phyloP scores from a whole-genome alignment of 345 rosid species.

The Xanthoceras sorbifolium region DNA sequence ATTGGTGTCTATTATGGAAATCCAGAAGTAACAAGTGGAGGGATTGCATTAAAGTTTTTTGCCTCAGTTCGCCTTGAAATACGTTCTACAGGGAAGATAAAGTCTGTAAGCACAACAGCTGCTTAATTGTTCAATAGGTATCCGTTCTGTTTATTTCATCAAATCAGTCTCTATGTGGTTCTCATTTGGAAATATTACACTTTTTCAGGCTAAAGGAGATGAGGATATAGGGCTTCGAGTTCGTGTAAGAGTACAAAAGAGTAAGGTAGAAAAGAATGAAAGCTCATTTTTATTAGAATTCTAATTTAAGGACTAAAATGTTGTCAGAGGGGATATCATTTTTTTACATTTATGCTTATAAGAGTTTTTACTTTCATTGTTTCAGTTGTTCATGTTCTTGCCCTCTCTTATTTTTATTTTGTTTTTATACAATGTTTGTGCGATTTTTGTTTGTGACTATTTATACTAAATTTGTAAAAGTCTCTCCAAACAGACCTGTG shows the following conservation, averaged over 20 bases:
- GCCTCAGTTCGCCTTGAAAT: slow-evolving; percentile 95
- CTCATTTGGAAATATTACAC: slow-evolving; percentile 4
- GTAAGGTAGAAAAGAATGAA: slow-evolving; percentile 61
- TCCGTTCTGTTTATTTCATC: slow-evolving; percentile 12
- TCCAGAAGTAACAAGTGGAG: slow-evolving; percentile 99
- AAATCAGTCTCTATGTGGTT: background rate
- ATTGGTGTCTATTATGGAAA: slow-evolving; percentile 98
- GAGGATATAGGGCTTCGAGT: slow-evolving; percentile 90
- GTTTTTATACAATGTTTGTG: background rate
- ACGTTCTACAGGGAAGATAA: slow-evolving; percentile 92
- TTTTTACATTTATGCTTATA: too few relatives aligned
- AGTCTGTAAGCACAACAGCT: slow-evolving; percentile 67
- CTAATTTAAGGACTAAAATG: background rate
- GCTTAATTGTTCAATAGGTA: slow-evolving; percentile 5
- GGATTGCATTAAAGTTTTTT: slow-evolving; percentile 89
- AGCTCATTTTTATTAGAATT: background rate
- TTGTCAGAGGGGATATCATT: background rate
- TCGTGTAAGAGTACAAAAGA: slow-evolving; percentile 95
- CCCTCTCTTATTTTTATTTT: too few relatives aligned
- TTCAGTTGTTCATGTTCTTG: too few relatives aligned
- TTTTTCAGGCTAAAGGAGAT: slow-evolving; percentile 76
- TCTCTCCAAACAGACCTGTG: background rate
- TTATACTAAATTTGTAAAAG: background rate
- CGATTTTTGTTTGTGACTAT: background rate
- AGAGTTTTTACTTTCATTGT: background rate